These are phyloP conservation scores for Hydrangea macrophylla DNA, from an alignment of 148 eudicot genomes.

Conservation along the genomic window DNA sequence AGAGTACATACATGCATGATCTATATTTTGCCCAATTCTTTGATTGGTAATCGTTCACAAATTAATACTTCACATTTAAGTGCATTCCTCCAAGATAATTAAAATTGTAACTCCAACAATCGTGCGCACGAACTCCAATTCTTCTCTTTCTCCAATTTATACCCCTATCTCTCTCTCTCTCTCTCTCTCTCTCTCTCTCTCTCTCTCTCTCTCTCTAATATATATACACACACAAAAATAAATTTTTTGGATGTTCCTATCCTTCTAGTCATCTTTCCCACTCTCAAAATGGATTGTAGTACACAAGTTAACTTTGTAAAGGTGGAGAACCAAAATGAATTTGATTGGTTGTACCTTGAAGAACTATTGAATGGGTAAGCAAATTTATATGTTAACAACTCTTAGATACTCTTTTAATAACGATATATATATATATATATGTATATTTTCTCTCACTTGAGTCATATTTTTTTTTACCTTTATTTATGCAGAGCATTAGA, in stretches of 20 bases:
- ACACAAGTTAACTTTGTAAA: constrained; percentile 18
- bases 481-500: constrained; percentile 14
- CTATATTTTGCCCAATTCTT: constrained; percentile 25
- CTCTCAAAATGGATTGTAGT: constrained; percentile 8
- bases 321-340: constrained; percentile 24
- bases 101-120: constrained; percentile 52
- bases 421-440: background rate
- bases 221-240: too few relatives aligned
- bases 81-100: constrained; percentile 23
- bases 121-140: constrained; percentile 26
- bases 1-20: constrained; percentile 21
- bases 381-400: background rate
- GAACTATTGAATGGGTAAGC: constrained; percentile 27
- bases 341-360: constrained; percentile 19
- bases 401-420: too few relatives aligned
- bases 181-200: too few relatives aligned
- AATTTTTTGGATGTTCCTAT: background rate
- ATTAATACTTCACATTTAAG: constrained; percentile 27
- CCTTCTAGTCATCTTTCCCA: background rate
- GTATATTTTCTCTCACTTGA: background rate
- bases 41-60: constrained; percentile 41
- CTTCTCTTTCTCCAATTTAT: constrained; percentile 13
- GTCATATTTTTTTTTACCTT: background rate
- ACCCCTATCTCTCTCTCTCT: too few relatives aligned
- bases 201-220: too few relatives aligned